A percentile compares a stretch with the other conserved stretches of the same genome.
Evolutionary conservation across 768 basidiomycete genomes (phyloP).

Genomic region (Tremella mesenterica): DNA sequence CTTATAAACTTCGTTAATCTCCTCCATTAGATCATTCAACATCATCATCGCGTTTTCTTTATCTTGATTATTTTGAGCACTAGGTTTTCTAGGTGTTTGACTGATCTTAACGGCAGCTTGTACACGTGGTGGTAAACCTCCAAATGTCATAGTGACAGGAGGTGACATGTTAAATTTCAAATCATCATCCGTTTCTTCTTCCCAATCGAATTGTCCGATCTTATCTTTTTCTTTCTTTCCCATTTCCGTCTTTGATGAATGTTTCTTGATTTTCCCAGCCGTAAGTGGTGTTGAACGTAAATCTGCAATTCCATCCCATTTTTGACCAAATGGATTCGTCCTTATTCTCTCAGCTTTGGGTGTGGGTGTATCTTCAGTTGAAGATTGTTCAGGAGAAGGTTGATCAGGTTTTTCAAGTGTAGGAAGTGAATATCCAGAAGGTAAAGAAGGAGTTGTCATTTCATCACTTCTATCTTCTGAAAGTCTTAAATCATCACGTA

Average conservation of each 20-base stretch:
- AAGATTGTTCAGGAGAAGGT: constrained; percentile 13
- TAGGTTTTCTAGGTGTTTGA: constrained; percentile 16
- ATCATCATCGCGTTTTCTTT: too few species aligned
- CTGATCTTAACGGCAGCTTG: constrained; percentile 22
- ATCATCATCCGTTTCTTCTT: constrained; percentile 36
- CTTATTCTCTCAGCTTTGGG: constrained; percentile 5
- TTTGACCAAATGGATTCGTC: not conserved
- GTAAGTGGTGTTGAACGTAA: constrained; percentile 49
- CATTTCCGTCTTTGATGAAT: constrained; percentile 46
- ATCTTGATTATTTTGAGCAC: too few species aligned
- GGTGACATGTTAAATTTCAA: constrained; percentile 49
- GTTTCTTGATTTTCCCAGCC: constrained; percentile 43
- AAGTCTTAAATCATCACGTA: constrained; percentile 32
- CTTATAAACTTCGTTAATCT: constrained; percentile 25
- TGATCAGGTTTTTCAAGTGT: constrained; percentile 6
- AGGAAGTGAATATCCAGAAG: constrained; percentile 24
- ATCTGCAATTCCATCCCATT: constrained; percentile 68
- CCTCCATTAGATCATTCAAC: constrained; percentile 57
- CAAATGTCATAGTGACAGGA: constrained; percentile 54
- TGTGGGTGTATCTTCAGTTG: not conserved
- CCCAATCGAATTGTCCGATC: constrained; percentile 8
- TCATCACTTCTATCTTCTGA: constrained; percentile 11
- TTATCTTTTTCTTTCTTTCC: constrained; percentile 16
- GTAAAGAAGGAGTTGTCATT: constrained; percentile 27
- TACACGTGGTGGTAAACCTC: constrained; percentile 43